Conservation (phyloP, 2,329 filamentous ascomycete species). For the Colletotrichum salicis region DNA sequence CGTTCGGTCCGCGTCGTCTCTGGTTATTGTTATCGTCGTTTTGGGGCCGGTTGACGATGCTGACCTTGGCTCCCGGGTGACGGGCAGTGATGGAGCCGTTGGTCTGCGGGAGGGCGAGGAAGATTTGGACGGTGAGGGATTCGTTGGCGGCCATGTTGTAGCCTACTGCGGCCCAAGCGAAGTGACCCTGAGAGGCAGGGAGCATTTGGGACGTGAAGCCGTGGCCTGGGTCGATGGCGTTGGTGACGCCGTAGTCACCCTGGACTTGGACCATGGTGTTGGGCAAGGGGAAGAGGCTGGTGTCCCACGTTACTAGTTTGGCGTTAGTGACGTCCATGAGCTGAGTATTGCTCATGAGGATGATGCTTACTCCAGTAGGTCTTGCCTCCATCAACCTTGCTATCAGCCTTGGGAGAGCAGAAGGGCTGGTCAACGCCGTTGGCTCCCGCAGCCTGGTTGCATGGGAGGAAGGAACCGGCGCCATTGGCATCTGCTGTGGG, state of each 20-base stretch:
- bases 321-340: conserved; percentile 7
- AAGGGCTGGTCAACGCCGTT: conserved; percentile 30
- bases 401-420: conserved; percentile 29
- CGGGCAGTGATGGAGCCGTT: conserved; percentile 25
- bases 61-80: conserved; percentile 30
- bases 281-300: conserved; percentile 28
- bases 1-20: conserved; percentile 11
- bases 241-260: conserved; percentile 29
- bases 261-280: conserved; percentile 31
- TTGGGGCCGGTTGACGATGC: conserved; percentile 1
- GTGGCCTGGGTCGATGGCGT: conserved; percentile 22
- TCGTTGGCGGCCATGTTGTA: conserved; percentile 22
- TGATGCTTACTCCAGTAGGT: conserved; percentile 33
- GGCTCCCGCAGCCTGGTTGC: conserved; percentile 30
- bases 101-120: conserved; percentile 25
- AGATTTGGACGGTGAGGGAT: conserved; percentile 26
- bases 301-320: conserved; percentile 36
- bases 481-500: conserved; percentile 33
- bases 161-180: conserved; percentile 27
- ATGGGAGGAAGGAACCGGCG: conserved; percentile 33
- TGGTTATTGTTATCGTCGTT: background rate
- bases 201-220: conserved; percentile 32
- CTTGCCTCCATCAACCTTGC: conserved; percentile 26
- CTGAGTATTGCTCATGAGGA: background rate
- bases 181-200: conserved; percentile 33